Base-by-base conservation (phyloP, 164 flowering plant species). In the Macadamia integrifolia region DNA sequence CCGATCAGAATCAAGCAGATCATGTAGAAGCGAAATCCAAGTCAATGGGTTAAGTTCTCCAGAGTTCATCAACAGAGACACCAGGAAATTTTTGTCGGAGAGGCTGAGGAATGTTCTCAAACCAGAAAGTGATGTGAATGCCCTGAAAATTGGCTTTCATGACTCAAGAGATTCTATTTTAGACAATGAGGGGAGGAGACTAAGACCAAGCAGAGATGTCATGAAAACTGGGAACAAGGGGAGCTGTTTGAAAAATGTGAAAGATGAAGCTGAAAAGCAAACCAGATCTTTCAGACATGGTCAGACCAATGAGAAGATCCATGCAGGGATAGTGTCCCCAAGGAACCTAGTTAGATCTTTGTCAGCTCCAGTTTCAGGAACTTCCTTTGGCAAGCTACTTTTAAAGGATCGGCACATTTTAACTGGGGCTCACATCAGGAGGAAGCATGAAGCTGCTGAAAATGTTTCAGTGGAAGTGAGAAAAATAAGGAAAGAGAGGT, bases 361-460 rank as follows among this genome's bases (percentile, higher is more conserved):
- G 77, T 94, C 99, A 12, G 96, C 99, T 9, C 99, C 99, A 29
- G 92, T 90, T 57, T 82, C 93, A 58, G 97, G 93, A 75, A 85
- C 88, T 64, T 89, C 99, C 57, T 88, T 92, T 70, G 99, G 90
- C 50, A 92, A 90, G 82, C 97, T 94, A 73, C 94, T 94, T 71
- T 81, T 88, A 30, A 97, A 92, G 76, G 99, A 94, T 53, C 90
- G 89, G 7, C 92, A 84, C 62, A 67, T 94, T 69, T 52, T 86
- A 69, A 86, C 93, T 29, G 98, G 95, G 57, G 93, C 85, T 31
- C 97, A 92, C 14, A 84, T 92, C 67, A 83, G 88, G 78, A 86
- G 99, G 80, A 87, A 89, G 82, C 97, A 81, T 66, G 99, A 94
- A 83, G 82, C 69, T 0, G 63, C 77, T 69, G 90, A 84, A 63